Base-by-base conservation (phyloP, 1,139 yeast genomes). In the Nakaseomyces bracarensis region DNA sequence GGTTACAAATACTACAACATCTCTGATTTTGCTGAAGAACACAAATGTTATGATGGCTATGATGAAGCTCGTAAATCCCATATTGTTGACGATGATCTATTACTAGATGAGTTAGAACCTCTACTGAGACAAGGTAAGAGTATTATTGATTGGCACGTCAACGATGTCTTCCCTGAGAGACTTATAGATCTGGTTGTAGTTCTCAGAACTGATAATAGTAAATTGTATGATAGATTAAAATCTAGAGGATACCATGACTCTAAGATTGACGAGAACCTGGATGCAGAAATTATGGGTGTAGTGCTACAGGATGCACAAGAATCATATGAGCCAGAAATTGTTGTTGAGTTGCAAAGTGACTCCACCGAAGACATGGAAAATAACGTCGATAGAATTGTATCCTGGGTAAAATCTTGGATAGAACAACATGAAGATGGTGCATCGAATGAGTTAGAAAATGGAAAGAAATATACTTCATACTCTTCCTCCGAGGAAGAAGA, bases 221-320 rank as follows among this genome's bases (percentile, higher is more conserved):
- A 70, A 1, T 71, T 93, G 31, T 82, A 73, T 60, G 95, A 86
- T 47, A 70, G 99, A 52, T 70, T 91, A 52, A 69, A 71, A 50
- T 74, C 75, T 48, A 72, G 95, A 61, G 82, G 80, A 4, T 91
- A 91, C 60, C 76, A 79, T 43, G 82, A 85, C 48, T 69, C 72
- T 49, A 91, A 91, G 65, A 75, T 91, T 46, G 84, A 82, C 46
- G 99, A 93, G 59, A 91, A 91, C 60, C 68, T 93, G 43, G 97
- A 91, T 60, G 94, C 96, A 48, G 99, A 91, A 63, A 91, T 93
- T 50, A 93, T 91, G 98, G 91, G 89, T 53, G 86, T 91, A 19
- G 75, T 93, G 19, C 65, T 81, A 39, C 83, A 81, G 51, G 98
- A 93, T 53, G 98, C 98, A 0, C 68, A 74, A 44, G 96, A 86